A percentile compares a stretch with the other conserved stretches of the same genome.
Conservation (phyloP, 2,329 filamentous ascomycete species). For the Talaromyces sp. region DNA sequence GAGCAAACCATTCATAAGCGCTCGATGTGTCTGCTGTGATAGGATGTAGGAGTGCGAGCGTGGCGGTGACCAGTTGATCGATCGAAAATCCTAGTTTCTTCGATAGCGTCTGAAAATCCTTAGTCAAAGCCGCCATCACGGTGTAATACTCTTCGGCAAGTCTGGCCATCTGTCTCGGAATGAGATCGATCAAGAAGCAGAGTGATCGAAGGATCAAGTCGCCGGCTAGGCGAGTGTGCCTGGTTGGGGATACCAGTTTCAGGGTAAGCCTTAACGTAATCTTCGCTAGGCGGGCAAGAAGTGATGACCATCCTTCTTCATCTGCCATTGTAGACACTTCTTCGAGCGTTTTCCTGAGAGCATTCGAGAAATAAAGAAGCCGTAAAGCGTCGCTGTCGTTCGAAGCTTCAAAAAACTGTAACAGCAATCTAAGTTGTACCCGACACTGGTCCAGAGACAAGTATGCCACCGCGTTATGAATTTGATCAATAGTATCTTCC, state of each 20-base stretch:
- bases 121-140: conserved; percentile 35
- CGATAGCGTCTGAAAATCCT: conserved; percentile 20
- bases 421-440: conserved; percentile 58
- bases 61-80: conserved; percentile 27
- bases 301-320: conserved; percentile 38
- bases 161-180: conserved; percentile 38
- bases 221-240: conserved; percentile 22
- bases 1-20: conserved; percentile 43
- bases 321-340: conserved; percentile 33
- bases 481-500: conserved; percentile 30
- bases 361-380: conserved; percentile 42
- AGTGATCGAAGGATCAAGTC: conserved; percentile 32
- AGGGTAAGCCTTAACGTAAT: conserved; percentile 32
- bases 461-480: conserved; percentile 1
- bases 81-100: conserved; percentile 21
- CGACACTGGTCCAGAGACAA: conserved; percentile 29
- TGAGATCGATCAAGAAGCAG: conserved; percentile 32
- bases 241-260: conserved; percentile 20
- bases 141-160: conserved; percentile 37
- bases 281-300: conserved; percentile 35
- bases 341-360: conserved; percentile 37
- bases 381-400: conserved; percentile 36
- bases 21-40: conserved; percentile 41
- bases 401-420: conserved; percentile 59
- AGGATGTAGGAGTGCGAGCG: conserved; percentile 39